These are phyloP conservation scores for Chaetomiaceae sp. DNA, from an alignment of 2,329 filamentous ascomycete genomes.

Conservation along the genomic window DNA sequence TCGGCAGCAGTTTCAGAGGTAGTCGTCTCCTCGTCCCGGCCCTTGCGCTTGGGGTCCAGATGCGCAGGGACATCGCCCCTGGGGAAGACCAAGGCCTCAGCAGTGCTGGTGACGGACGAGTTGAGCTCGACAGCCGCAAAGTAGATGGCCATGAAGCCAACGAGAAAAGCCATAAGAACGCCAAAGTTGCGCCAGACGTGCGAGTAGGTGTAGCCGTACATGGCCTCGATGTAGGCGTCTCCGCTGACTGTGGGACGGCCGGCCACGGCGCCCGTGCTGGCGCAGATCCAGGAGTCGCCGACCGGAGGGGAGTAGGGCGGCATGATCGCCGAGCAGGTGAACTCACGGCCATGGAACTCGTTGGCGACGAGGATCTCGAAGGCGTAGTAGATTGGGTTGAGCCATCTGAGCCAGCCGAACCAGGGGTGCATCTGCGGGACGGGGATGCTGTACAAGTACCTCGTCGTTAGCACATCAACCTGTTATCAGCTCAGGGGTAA, in stretches of 20 bases:
- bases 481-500: neutral
- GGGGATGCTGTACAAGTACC: constrained; percentile 30
- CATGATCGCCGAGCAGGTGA: constrained; percentile 50
- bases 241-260: constrained; percentile 54
- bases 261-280: constrained; percentile 49
- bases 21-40: constrained; percentile 18
- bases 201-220: constrained; percentile 52
- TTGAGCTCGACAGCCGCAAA: constrained; percentile 62
- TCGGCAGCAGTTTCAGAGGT: constrained; percentile 9
- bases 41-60: constrained; percentile 30
- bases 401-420: constrained; percentile 71
- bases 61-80: constrained; percentile 47
- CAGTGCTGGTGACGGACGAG: constrained; percentile 57
- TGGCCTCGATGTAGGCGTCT: constrained; percentile 54
- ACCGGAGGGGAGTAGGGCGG: constrained; percentile 42
- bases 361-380: constrained; percentile 51
- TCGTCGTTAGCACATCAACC: neutral
- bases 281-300: constrained; percentile 49
- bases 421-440: constrained; percentile 62
- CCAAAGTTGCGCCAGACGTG: constrained; percentile 67
- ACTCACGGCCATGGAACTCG: constrained; percentile 59
- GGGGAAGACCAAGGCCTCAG: constrained; percentile 66
- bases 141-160: constrained; percentile 62
- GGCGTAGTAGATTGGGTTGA: constrained; percentile 69
- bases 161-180: constrained; percentile 59